These are phyloP conservation scores for Hypoxylon intermedium DNA, from an alignment of 495 filamentous ascomycete species.

Conservation along the genomic window DNA sequence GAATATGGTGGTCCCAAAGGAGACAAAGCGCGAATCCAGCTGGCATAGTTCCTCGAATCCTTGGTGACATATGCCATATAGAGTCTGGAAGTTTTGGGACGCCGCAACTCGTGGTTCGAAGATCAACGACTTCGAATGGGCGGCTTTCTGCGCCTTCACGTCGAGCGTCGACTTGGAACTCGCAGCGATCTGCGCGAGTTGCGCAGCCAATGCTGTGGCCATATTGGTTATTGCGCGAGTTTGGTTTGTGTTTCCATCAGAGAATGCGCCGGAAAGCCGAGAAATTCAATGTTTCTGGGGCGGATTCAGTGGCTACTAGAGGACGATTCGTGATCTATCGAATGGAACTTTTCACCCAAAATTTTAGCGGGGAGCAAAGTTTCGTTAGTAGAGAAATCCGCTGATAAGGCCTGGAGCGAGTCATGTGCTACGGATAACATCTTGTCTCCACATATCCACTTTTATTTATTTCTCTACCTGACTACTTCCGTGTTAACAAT, in stretches of 20 bases:
- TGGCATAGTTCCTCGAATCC: constrained; percentile 89
- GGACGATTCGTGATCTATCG: constrained; percentile 7
- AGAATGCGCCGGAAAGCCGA: constrained; percentile 4
- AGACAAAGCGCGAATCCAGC: constrained; percentile 76
- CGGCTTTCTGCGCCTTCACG: constrained; percentile 84
- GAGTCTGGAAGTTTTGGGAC: constrained; percentile 83
- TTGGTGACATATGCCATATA: constrained; percentile 85
- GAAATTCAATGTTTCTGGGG: neutral
- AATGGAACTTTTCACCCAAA: constrained; percentile 38
- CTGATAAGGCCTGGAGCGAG: constrained; percentile 23
- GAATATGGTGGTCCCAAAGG: constrained; percentile 77
- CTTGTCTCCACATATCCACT: neutral
- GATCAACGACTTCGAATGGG: constrained; percentile 90
- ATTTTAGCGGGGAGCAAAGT: constrained; percentile 38
- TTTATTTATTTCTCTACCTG: neutral
- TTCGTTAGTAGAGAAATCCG: constrained; percentile 17
- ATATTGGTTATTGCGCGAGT: constrained; percentile 53
- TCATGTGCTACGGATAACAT: constrained; percentile 16
- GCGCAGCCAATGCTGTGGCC: constrained; percentile 78
- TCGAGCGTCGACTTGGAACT: constrained; percentile 81
- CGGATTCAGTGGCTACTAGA: neutral
- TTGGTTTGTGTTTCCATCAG: constrained; percentile 22
- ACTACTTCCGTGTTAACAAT: too few species aligned
- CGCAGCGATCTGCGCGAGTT: constrained; percentile 80
- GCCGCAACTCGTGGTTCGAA: constrained; percentile 83